These are phyloP conservation scores for Diplodia seriata DNA, from an alignment of 2,329 filamentous ascomycete genomes.

Conservation along the genomic window DNA sequence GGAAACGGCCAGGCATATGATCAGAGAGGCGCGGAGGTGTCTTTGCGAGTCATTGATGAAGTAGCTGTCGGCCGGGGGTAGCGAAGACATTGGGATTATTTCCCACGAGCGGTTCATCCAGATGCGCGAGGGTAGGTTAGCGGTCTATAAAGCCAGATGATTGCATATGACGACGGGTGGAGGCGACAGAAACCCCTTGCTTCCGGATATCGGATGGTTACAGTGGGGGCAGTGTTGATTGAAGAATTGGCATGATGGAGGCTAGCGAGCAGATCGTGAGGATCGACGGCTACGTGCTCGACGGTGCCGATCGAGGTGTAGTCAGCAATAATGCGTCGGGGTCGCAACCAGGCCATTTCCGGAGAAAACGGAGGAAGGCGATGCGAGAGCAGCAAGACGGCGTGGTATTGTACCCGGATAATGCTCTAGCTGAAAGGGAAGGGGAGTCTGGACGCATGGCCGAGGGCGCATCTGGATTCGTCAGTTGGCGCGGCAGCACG, in stretches of 20 bases:
- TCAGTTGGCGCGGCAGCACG: not conserved
- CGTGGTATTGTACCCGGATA: not conserved
- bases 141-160: slow-evolving; percentile 4
- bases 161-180: not conserved
- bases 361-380: not conserved
- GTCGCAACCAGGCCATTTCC: not conserved
- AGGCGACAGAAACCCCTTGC: not conserved
- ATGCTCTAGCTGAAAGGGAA: not conserved
- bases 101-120: too few species aligned
- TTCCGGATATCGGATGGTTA: not conserved
- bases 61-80: not conserved
- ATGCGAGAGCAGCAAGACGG: not conserved
- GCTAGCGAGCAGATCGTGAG: not conserved
- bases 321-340: too few species aligned
- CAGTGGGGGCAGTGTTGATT: not conserved
- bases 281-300: too few species aligned
- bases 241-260: not conserved
- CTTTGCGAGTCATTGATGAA: not conserved
- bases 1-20: slow-evolving; percentile 16
- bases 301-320: too few species aligned
- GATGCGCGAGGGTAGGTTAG: not conserved
- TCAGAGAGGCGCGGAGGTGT: not conserved
- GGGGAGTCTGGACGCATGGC: not conserved
- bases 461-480: not conserved
- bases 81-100: not conserved